phyloP scores from a whole-genome alignment of 2,329 filamentous ascomycete genomes.

The Fusarium burgessii region DNA sequence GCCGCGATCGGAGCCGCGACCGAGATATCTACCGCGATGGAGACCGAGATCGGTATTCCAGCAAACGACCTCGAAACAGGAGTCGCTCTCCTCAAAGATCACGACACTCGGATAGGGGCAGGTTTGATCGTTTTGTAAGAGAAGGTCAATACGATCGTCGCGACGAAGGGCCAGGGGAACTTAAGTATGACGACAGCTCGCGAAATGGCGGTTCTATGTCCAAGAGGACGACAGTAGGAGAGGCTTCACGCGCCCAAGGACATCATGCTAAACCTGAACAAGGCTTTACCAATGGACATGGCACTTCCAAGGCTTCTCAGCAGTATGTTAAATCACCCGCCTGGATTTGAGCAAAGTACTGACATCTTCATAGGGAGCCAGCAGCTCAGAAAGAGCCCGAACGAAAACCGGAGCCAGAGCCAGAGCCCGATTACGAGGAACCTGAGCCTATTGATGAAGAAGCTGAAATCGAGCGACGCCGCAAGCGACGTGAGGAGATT shows the following conservation, averaged over 20 bases:
- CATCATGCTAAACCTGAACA: conserved; percentile 76
- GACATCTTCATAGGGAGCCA: conserved; percentile 26
- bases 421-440: conserved; percentile 58
- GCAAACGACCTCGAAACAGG: conserved; percentile 68
- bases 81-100: conserved; percentile 63
- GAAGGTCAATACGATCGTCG: conserved; percentile 47
- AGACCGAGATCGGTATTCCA: conserved; percentile 59
- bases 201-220: conserved; percentile 69
- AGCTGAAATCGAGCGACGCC: conserved; percentile 84
- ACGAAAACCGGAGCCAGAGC: conserved; percentile 41
- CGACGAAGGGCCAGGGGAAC: conserved; percentile 35
- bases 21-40: conserved; percentile 56
- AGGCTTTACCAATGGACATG: conserved; percentile 54
- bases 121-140: conserved; percentile 51
- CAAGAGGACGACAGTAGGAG: conserved; percentile 71
- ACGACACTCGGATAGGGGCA: conserved; percentile 54
- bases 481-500: conserved; percentile 85
- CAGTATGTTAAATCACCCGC: conserved; percentile 24
- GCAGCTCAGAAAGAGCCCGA: conserved; percentile 43
- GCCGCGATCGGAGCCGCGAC: conserved; percentile 56
- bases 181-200: conserved; percentile 57
- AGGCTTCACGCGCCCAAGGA: conserved; percentile 69
- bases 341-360: conserved; percentile 1
- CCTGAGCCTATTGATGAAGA: conserved; percentile 80
- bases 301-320: conserved; percentile 25